Percentiles rank a stretch among this genome's conserved stretches.
Conservation (phyloP, 305 asterid genomes). For the Ilex paraguariensis region DNA sequence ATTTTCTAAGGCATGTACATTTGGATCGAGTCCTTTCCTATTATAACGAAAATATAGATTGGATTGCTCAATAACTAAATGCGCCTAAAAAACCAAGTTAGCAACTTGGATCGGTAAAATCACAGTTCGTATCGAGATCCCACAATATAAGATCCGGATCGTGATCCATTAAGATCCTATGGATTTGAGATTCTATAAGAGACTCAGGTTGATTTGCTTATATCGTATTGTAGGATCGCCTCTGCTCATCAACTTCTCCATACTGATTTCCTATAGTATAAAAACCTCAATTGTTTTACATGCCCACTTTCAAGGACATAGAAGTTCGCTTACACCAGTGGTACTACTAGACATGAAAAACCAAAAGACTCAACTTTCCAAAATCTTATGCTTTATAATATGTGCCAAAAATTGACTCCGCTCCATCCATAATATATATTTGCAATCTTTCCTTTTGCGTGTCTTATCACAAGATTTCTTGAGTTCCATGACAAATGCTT, state of each 20-base stretch:
- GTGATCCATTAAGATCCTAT: too few relatives aligned
- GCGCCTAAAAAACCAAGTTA: too few relatives aligned
- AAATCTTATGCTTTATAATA: slow-evolving; percentile 39
- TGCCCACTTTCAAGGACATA: slow-evolving; percentile 61
- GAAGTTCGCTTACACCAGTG: slow-evolving; percentile 66
- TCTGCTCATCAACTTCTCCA: slow-evolving; percentile 52
- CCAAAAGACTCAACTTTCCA: slow-evolving; percentile 75
- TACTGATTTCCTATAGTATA: slow-evolving; percentile 46
- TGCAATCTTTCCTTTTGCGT: slow-evolving; percentile 5
- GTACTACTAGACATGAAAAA: slow-evolving; percentile 51
- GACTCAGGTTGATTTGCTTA: too few relatives aligned
- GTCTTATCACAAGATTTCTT: background rate
- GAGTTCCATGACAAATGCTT: slow-evolving; percentile 10
- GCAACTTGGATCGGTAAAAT: too few relatives aligned
- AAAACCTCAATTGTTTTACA: slow-evolving; percentile 54
- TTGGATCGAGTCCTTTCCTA: too few relatives aligned
- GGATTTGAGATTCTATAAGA: too few relatives aligned
- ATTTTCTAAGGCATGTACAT: too few relatives aligned
- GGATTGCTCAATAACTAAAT: too few relatives aligned
- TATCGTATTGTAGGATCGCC: background rate
- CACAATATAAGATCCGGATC: too few relatives aligned
- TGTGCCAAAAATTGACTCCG: slow-evolving; percentile 20
- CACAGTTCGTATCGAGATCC: too few relatives aligned
- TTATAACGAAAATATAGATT: too few relatives aligned
- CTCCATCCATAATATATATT: slow-evolving; percentile 15